Conservation (phyloP, 1,284 basidiomycete species). For the Rhodotorula sp. region DNA sequence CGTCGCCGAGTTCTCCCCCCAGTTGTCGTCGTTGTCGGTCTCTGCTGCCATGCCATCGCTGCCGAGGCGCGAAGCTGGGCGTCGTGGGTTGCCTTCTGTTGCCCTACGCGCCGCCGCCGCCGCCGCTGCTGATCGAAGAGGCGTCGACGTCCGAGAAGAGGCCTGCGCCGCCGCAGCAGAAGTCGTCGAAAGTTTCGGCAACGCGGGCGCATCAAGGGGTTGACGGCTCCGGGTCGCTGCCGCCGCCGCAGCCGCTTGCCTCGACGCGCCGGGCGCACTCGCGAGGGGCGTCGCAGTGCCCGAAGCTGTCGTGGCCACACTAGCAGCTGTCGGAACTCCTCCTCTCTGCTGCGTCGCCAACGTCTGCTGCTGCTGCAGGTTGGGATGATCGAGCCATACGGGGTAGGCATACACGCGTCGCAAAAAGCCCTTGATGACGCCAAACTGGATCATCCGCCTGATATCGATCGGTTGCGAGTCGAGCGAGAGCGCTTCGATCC, state of each 20-base stretch:
- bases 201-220: constrained; percentile 11
- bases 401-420: constrained; percentile 91
- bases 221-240: background rate
- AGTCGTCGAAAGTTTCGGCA: background rate
- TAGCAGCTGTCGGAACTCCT: background rate
- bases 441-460: constrained; percentile 93
- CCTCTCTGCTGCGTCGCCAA: background rate
- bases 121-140: background rate
- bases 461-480: constrained; percentile 77
- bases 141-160: background rate
- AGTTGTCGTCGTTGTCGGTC: background rate
- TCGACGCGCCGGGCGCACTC: background rate
- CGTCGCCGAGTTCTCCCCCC: background rate
- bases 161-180: background rate
- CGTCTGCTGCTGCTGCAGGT: background rate
- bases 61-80: background rate
- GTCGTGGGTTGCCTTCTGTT: background rate
- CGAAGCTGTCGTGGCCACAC: background rate
- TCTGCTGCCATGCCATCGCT: background rate
- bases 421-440: constrained; percentile 97
- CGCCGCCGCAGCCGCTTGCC: background rate
- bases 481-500: constrained; percentile 79
- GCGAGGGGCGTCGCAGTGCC: background rate
- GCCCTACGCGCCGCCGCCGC: background rate
- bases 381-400: constrained; percentile 52